Evolutionary conservation across 2,329 filamentous ascomycete species (phyloP), one percentile per base, ranked within the genome.

Genomic region (Cryphonectria carpinicola): DNA sequence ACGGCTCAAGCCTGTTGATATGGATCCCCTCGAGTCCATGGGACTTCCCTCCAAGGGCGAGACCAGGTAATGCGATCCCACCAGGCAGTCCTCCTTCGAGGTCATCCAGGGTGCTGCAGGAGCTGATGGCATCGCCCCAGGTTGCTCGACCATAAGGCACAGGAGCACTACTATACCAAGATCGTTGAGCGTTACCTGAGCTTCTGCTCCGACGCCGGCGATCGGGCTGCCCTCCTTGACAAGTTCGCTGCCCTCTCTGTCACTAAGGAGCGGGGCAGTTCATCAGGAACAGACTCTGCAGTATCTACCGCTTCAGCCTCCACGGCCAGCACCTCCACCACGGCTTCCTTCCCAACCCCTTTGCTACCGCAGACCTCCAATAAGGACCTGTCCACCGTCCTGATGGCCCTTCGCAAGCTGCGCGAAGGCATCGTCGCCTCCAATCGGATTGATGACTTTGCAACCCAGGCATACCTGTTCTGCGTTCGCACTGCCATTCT

Each of bases 21-120:
- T 89, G 70, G 94, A 98, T 79, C 89, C 93, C 19, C 84, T 98
- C 39, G 93, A 97, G 75, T 87, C 85, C 72, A 92, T 97, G 75
- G 95, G 95, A 1, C 86, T 97, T 74, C 93, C 93, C 5, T 97
- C 94, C 2, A 98, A 97, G 78, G 95, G 95, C 67, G 95, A 98
- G 80, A 92, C 87, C 64, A 91, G 92, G 94, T 95, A 84, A 54
- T 19, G 61, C 11, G 78, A 13, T 49, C 2, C 46, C 46, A 49
- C 7, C 37, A 49, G 46, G 56, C 37, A 1, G 68, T 54, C 43
- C 28, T 70, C 37, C 39, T 41, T 54, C 19, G 35, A 41, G 56
- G 67, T 76, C 25, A 58, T 17, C 25, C 54, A 13, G 10, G 4
- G 5, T 54, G 71, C 72, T 67, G 54, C 37, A 25, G 32, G 60